Evolutionary conservation across 2,329 filamentous ascomycete species (phyloP).

Genomic region (Fusarium sp.): DNA sequence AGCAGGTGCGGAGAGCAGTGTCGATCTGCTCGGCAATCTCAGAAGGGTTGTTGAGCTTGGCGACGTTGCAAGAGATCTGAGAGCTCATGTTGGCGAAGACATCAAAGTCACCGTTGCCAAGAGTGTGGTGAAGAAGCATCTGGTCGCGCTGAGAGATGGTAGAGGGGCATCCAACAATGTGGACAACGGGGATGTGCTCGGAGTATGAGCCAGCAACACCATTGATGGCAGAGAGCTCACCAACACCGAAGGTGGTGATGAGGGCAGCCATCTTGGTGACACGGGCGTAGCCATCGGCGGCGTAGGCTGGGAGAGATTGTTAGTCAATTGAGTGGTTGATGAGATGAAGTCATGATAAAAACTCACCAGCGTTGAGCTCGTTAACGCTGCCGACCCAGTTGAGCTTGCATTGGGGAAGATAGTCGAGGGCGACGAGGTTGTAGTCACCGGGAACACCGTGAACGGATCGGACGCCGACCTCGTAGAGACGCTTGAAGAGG

Average conservation of each 20-base stretch:
- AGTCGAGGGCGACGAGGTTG: conserved; percentile 76
- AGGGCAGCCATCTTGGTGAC: conserved; percentile 76
- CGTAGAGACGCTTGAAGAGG: conserved; percentile 71
- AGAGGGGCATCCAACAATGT: conserved; percentile 69
- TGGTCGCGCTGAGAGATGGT: conserved; percentile 60
- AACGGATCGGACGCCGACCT: conserved; percentile 72
- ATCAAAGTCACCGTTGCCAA: conserved; percentile 82
- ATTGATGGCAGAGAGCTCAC: conserved; percentile 78
- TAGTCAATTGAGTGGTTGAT: conserved; percentile 21
- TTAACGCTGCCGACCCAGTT: conserved; percentile 77
- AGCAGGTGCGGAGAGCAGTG: conserved; percentile 79
- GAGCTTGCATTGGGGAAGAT: conserved; percentile 67
- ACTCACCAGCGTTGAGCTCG: conserved; percentile 75
- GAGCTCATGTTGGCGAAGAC: conserved; percentile 84
- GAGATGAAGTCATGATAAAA: conserved; percentile 29
- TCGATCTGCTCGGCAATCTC: conserved; percentile 82
- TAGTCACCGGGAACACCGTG: conserved; percentile 80
- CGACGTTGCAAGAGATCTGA: conserved; percentile 75
- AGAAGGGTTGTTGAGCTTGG: conserved; percentile 74
- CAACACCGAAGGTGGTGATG: conserved; percentile 81
- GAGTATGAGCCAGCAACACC: conserved; percentile 79
- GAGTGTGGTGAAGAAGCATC: conserved; percentile 72
- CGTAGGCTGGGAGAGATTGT: conserved; percentile 65
- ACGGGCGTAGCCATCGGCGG: conserved; percentile 82
- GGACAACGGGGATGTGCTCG: conserved; percentile 77